A percentile compares a stretch with the other conserved stretches of the same genome.
Conservation (phyloP, 139 green algal genomes). For the Picochlorum costavermella region DNA sequence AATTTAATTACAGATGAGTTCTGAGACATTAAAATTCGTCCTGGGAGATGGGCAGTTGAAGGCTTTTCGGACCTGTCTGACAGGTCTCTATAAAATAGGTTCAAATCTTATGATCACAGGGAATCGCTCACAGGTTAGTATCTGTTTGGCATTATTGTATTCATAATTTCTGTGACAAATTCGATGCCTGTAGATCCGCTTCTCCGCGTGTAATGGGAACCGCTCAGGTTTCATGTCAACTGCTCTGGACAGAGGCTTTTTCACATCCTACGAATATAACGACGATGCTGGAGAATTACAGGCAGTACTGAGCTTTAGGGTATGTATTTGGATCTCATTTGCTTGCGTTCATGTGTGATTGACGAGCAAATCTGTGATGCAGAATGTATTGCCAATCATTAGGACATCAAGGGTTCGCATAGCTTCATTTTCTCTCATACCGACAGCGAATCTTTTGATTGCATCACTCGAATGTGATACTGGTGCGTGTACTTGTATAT, state of each 20-base stretch:
- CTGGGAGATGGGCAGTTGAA: conserved; percentile 27
- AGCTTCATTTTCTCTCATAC: conserved; percentile 6
- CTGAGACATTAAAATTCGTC: conserved; percentile 9
- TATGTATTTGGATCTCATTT: neutral
- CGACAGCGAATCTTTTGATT: neutral
- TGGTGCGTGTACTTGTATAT: neutral
- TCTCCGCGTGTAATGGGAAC: neutral
- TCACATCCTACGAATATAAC: neutral
- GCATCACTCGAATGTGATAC: neutral
- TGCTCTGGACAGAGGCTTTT: neutral
- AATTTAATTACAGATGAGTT: conserved; percentile 2
- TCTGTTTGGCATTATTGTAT: neutral
- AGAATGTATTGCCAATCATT: conserved; percentile 1
- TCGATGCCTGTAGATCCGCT: neutral
- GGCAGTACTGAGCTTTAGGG: neutral
- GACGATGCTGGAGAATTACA: neutral
- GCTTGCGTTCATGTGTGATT: neutral
- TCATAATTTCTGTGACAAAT: neutral
- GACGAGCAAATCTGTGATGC: neutral
- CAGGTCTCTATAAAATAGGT: conserved; percentile 32
- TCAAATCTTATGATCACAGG: conserved; percentile 56
- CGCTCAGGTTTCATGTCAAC: neutral
- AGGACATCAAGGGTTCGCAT: neutral
- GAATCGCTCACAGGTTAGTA: conserved; percentile 30
- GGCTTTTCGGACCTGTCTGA: conserved; percentile 17